phyloP scores from a whole-genome alignment of 2,329 filamentous ascomycete species.

The Scorias spongiosa region DNA sequence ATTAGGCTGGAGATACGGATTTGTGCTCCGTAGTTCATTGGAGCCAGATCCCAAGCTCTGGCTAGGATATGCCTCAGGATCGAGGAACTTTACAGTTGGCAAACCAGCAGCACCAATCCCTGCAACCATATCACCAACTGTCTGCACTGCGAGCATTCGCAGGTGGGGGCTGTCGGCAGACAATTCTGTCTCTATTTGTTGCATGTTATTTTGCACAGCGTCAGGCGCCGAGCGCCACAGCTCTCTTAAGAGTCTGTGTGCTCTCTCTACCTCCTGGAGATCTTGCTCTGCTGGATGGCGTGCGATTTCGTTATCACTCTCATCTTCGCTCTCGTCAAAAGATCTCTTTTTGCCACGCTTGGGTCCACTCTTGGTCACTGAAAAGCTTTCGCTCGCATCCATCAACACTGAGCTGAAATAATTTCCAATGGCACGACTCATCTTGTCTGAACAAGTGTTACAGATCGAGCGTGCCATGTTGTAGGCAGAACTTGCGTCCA shows the following conservation, averaged over 20 bases:
- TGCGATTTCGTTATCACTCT: constrained; percentile 25
- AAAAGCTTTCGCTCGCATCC: constrained; percentile 44
- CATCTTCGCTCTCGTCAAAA: constrained; percentile 25
- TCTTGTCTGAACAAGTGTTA: constrained; percentile 76
- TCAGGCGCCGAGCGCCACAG: constrained; percentile 83
- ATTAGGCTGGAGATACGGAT: constrained; percentile 55
- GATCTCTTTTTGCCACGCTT: constrained; percentile 28
- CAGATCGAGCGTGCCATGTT: constrained; percentile 94
- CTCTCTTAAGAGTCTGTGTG: constrained; percentile 76
- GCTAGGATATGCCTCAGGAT: constrained; percentile 75
- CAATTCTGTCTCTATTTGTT: constrained; percentile 82
- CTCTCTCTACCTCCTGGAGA: constrained; percentile 74
- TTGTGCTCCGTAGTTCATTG: constrained; percentile 23
- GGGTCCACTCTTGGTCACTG: constrained; percentile 28
- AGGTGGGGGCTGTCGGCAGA: constrained; percentile 79
- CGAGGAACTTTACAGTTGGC: constrained; percentile 54
- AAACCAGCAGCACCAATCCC: constrained; percentile 86
- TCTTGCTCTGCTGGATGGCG: constrained; percentile 59
- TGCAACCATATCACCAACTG: constrained; percentile 84
- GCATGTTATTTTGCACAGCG: constrained; percentile 83
- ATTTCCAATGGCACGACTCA: constrained; percentile 85
- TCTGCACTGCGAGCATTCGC: constrained; percentile 78
- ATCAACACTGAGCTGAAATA: constrained; percentile 97
- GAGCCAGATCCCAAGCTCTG: constrained; percentile 38
- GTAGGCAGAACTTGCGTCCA: constrained; percentile 57